Evolutionary conservation across 352 stramenopile genomes (phyloP), one percentile per base, ranked within the genome.

Genomic region (Pythium scleroteichum): DNA sequence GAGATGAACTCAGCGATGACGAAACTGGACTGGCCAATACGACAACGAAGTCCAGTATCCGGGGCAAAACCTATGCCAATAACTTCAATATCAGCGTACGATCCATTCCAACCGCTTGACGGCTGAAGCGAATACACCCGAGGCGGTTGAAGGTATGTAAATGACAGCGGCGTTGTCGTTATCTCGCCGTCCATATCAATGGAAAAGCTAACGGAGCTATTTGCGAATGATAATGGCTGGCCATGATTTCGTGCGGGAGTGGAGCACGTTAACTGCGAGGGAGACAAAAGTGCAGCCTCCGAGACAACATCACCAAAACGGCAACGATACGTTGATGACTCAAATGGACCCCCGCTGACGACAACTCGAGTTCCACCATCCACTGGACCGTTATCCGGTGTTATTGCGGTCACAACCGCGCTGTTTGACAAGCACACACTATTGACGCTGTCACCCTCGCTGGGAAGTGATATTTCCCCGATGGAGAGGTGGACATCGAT

Each of bases 1-100:
- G 74, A 79, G 22, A 85, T 39, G 68, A 73, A 88, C 7, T 56
- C 61, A 0, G 41, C 76, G 19, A 59, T 23, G 0, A 78, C 66
- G 9, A 79, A 41, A 33, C 60, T 48, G 17, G 62, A 71, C 24
- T 67, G 47, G 22, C 78, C 78, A 50, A 87, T 81, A 23, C 66
- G 74, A 49, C 78, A 87, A 29, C 57, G 46, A 5, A 87, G 56
- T 4, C 62, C 63, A 16, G 64, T 23, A 26, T 62, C 64, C n/a
- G 35, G 53, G 33, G 78, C 22, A 14, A 87, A 87, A 13, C 75
- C 68, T 5, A 58, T 49, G 3, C 78, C 78, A 1, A 42, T 48
- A 20, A 87, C 62, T 29, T 58, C 20, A 13, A 82, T 33, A 17
- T 49, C 16, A 46, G 77, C 75, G 7, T 69, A 51, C 1, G 67